Evolutionary conservation across 1,139 yeast genomes (phyloP).

Genomic region (Zygosaccharomyces pseudobailii): DNA sequence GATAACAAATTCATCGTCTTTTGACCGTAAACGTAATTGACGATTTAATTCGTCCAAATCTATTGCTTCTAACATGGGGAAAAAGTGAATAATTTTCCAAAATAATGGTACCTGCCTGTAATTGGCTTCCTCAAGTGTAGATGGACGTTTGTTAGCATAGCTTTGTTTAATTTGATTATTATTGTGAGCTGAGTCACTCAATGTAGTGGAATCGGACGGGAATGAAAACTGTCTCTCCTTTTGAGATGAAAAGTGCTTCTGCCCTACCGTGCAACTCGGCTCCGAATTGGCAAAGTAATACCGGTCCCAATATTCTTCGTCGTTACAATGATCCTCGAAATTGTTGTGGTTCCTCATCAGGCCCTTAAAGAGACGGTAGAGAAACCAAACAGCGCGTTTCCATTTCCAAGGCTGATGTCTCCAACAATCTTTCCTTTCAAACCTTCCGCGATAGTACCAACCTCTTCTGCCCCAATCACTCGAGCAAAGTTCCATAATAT

Average conservation of each 20-base stretch:
- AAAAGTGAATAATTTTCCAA: conserved; percentile 28
- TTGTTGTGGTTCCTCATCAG: conserved; percentile 13
- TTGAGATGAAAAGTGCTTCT: conserved; percentile 4
- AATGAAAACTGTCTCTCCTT: conserved; percentile 11
- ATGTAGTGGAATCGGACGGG: conserved; percentile 12
- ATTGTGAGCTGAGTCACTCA: conserved; percentile 4
- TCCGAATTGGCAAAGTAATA: conserved; percentile 13
- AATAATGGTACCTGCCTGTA: conserved; percentile 20
- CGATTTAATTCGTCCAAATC: conserved; percentile 32
- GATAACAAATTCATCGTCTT: conserved; percentile 20
- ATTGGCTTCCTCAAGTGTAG: conserved; percentile 1
- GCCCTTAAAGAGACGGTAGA: conserved; percentile 21
- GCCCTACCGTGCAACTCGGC: not conserved
- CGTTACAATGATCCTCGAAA: conserved; percentile 28
- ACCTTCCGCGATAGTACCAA: conserved; percentile 32
- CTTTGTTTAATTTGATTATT: conserved; percentile 1
- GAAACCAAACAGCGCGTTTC: conserved; percentile 28
- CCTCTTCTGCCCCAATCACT: conserved; percentile 28
- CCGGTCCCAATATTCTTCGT: conserved; percentile 24
- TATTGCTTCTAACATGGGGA: conserved; percentile 32
- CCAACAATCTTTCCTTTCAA: conserved; percentile 27
- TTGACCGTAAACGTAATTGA: conserved; percentile 17
- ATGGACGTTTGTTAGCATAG: conserved; percentile 1
- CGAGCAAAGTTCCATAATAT: conserved; percentile 22
- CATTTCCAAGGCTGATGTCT: conserved; percentile 24